Base-by-base conservation (phyloP, 805 yeast genomes). In the Grigorovia yakushimaensis region DNA sequence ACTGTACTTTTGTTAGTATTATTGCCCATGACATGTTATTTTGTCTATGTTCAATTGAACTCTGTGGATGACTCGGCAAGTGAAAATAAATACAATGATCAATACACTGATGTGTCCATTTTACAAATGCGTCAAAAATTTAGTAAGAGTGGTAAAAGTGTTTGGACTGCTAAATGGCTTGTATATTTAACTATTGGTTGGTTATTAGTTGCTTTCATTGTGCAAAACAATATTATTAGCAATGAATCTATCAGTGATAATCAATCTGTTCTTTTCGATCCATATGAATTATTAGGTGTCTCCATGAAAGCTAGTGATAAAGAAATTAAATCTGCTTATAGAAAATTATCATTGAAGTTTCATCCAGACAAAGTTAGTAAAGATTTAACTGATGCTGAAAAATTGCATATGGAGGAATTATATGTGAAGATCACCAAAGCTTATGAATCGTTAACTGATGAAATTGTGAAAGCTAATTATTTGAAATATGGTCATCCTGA, bases 401-500 rank as follows among this genome's bases (percentile, higher is more conserved):
- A 72, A 54, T 65, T 67, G 39, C 75, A 69, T 22, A 70, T 84
- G 65, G 97, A 91, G 66, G 79, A 82, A 47, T 76, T 76, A 39
- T 93, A 78, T 65, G 91, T 89, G 37, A 73, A 78, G 55, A 84
- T 93, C 57, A 82, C 86, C 49, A 85, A 86, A 66, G 99, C 99
- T 22, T 88, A 94, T 69, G 85, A 88, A 66, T 87, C 98, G 0
- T 76, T 93, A 53, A 94, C 98, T 13, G 98, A 93, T 66, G 96
- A 87, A 55, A 75, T 73, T 10, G 80, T 86, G 3, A 84, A 79
- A 57, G 86, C 85, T 56, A 93, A 93, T 63, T 88, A 77, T 64
- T 70, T 82, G 57, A 81, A 78, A 56, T 93, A 83, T 60, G 99
- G 99, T 44, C 96, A 94, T 63, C 99, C 99, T 4, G 99, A 93